Conservation (phyloP, 208 protist genomes). For the Acanthamoeba royreba region DNA sequence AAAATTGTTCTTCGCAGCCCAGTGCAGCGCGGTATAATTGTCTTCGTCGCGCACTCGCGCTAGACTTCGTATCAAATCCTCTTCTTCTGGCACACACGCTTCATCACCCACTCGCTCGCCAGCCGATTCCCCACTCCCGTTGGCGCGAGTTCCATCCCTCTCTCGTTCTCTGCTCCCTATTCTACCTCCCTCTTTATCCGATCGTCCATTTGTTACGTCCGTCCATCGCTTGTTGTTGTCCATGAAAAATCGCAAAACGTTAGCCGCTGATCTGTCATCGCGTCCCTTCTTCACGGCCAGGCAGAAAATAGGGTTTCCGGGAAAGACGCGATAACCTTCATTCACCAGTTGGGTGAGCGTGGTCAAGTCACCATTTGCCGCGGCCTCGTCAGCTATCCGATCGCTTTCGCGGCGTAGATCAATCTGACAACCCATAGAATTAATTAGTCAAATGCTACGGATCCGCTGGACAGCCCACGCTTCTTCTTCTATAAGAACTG, state of each 20-base stretch:
- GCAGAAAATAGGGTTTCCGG: background rate
- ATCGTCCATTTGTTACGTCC: too few relatives aligned
- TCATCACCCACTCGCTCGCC: background rate
- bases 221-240: constrained; percentile 27
- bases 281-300: background rate
- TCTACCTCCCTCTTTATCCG: too few relatives aligned
- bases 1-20: background rate
- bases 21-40: background rate
- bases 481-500: background rate
- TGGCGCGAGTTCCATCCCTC: background rate
- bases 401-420: background rate
- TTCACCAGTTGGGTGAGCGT: background rate
- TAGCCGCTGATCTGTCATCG: background rate
- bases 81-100: background rate
- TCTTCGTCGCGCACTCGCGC: background rate
- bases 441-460: background rate
- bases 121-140: background rate
- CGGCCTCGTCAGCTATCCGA: background rate
- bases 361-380: background rate
- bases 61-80: background rate
- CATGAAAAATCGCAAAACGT: background rate
- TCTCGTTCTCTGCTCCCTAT: too few relatives aligned
- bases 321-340: background rate
- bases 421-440: background rate
- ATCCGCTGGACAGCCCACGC: too few relatives aligned